Conservation (phyloP, 805 yeast species). For the Saccharomycopsis schoenii region DNA sequence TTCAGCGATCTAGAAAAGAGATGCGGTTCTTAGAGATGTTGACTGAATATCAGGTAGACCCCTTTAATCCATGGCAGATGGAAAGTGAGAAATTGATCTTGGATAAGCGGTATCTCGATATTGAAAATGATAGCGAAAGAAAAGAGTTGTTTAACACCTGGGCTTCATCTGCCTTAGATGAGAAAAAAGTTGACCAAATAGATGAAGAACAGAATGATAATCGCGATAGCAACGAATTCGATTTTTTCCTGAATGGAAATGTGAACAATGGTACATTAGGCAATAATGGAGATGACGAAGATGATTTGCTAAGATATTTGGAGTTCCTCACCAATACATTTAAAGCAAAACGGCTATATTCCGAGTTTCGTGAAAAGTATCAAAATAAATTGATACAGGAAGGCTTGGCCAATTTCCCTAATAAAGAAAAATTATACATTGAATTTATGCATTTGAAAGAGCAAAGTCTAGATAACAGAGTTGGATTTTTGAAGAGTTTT, state of each 20-base stretch:
- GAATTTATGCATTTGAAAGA: conserved; percentile 12
- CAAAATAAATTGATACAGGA: conserved; percentile 1
- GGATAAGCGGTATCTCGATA: conserved; percentile 32
- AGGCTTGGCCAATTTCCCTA: conserved; percentile 2
- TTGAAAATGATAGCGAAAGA: conserved; percentile 29
- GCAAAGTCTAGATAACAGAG: conserved; percentile 7
- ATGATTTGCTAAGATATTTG: conserved; percentile 6
- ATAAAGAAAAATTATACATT: conserved; percentile 13
- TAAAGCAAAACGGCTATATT: conserved; percentile 11
- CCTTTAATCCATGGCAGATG: conserved; percentile 38
- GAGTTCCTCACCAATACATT: conserved; percentile 6
- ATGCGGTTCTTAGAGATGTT: conserved; percentile 29
- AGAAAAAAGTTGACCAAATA: background rate
- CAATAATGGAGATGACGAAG: background rate
- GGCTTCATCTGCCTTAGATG: conserved; percentile 25
- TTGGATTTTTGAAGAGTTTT: conserved; percentile 3
- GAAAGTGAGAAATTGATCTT: conserved; percentile 32
- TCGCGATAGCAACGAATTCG: background rate
- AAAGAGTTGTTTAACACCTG: conserved; percentile 37
- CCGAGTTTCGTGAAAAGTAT: conserved; percentile 14
- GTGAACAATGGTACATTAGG: background rate
- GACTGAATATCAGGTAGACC: conserved; percentile 28
- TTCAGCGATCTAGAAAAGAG: background rate
- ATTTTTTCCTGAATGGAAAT: background rate
- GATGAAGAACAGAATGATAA: background rate